These are phyloP conservation scores for Pyrus communis DNA, from an alignment of 306 rosid species.

Conservation along the genomic window DNA sequence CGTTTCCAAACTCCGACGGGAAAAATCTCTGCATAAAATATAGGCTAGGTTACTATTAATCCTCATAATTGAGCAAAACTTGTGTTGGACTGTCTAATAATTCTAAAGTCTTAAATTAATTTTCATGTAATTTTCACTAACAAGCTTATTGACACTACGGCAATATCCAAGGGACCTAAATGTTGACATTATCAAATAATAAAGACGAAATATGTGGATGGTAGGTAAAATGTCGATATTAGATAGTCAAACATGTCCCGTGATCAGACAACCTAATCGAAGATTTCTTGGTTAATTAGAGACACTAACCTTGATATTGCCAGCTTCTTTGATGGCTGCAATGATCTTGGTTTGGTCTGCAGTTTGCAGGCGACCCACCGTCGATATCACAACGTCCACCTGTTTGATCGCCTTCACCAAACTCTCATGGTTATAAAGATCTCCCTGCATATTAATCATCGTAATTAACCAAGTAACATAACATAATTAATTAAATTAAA, in stretches of 20 bases:
- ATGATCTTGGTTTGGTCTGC: conserved; percentile 80
- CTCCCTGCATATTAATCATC: conserved; percentile 45
- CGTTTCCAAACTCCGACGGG: conserved; percentile 89
- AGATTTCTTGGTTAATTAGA: not conserved
- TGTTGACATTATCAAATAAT: too few species aligned
- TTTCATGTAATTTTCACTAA: not conserved
- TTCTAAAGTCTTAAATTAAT: too few species aligned
- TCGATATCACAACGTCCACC: conserved; percentile 82
- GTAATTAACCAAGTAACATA: not conserved
- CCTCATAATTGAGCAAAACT: not conserved
- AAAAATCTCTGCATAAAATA: conserved; percentile 55
- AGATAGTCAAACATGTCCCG: too few species aligned
- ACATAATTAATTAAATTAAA: not conserved
- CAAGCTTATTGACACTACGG: not conserved
- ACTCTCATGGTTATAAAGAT: conserved; percentile 56
- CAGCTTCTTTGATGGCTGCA: conserved; percentile 83
- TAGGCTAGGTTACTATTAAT: not conserved
- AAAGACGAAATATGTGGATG: too few species aligned
- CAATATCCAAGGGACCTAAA: too few species aligned
- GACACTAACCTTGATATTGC: conserved; percentile 57
- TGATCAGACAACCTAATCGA: not conserved
- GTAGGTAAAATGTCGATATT: too few species aligned
- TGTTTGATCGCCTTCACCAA: conserved; percentile 70
- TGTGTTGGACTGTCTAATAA: too few species aligned
- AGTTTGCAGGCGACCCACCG: conserved; percentile 49